Evolutionary conservation across 306 rosid species (phyloP), one percentile per base, ranked within the genome.

Genomic region (Coriaria nepalensis): DNA sequence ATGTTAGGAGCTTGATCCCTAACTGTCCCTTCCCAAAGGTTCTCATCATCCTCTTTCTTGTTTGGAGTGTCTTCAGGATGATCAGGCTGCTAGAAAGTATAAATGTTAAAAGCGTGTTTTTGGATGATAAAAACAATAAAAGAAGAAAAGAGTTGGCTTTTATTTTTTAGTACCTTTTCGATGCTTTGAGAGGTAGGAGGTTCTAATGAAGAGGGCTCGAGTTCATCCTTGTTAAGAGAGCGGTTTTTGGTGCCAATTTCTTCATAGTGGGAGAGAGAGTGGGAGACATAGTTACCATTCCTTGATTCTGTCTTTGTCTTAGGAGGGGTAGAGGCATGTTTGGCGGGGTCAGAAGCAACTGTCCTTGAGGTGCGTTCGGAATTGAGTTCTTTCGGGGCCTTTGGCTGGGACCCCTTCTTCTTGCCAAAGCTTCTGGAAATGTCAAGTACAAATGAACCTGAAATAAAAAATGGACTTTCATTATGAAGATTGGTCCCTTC

Each of bases 351-450:
- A 10, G 71, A 63, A 40, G 56, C 53, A 55, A 57, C 64, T 10
- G 45, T 55, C 43, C 70, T 68, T 10, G 54, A 62, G 65, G 65
- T 39, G 32, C 65, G 59, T 56, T 49, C 50, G 37, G 37, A 64
- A 32, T 69, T 79, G 48, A 45, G 58, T 53, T 70, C 68, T 33
- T 62, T 51, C 39, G 92, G 78, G 13, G 82, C 65, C 61, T 66
- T 65, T 59, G 86, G 76, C 52, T 41, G 78, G 35, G 86, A 73
- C 59, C 61, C 70, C 36, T 7, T 13, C 72, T 76, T 79, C 60
- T 64, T 67, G 35, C 72, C 75, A 55, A 73, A 57, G 40, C 60
- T 71, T 35, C 54, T 55, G 41, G 84, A 70, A 69, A 75, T 2
- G 60, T 63, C 59, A 53, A 71, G 55, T 12, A 56, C 10, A 40